A percentile compares a stretch with the other conserved stretches of the same genome.
phyloP scores from a whole-genome alignment of 2,329 filamentous ascomycete genomes.

The Lithohypha guttulata region DNA sequence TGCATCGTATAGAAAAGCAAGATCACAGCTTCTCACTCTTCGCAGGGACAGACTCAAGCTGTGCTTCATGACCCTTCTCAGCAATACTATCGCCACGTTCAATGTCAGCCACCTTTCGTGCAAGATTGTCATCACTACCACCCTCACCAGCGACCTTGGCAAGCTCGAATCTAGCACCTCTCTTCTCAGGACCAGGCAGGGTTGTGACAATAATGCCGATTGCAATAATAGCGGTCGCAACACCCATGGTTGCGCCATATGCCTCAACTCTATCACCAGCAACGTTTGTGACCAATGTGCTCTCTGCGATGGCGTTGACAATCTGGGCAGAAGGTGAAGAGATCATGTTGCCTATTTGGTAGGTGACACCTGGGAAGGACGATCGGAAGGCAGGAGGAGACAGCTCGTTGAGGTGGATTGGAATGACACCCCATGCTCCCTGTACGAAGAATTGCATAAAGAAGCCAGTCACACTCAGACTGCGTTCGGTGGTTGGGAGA shows the following conservation, averaged over 20 bases:
- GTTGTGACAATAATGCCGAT: constrained; percentile 57
- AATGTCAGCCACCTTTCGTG: constrained; percentile 1
- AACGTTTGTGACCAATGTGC: constrained; percentile 42
- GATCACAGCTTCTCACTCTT: no score
- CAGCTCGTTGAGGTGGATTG: constrained; percentile 67
- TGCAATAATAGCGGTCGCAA: constrained; percentile 67
- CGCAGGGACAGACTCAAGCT: no score
- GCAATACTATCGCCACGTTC: constrained; percentile 4
- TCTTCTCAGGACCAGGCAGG: constrained; percentile 62
- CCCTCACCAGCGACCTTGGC: constrained; percentile 39
- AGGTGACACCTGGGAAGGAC: constrained; percentile 62
- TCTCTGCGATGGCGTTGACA: constrained; percentile 62
- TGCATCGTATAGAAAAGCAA: no score
- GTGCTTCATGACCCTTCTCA: no score
- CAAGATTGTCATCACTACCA: constrained; percentile 5
- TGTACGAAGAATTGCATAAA: constrained; percentile 56
- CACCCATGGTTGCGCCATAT: constrained; percentile 64
- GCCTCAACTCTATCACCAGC: constrained; percentile 51
- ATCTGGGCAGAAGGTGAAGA: constrained; percentile 62
- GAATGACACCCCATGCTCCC: constrained; percentile 59
- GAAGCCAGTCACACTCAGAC: constrained; percentile 26
- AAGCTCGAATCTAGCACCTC: constrained; percentile 58
- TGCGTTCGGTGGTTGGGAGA: constrained; percentile 37
- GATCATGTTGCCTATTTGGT: constrained; percentile 68
- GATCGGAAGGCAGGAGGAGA: constrained; percentile 62